Conservation (phyloP, 306 rosid species). For the Sphenostylis stenocarpa region DNA sequence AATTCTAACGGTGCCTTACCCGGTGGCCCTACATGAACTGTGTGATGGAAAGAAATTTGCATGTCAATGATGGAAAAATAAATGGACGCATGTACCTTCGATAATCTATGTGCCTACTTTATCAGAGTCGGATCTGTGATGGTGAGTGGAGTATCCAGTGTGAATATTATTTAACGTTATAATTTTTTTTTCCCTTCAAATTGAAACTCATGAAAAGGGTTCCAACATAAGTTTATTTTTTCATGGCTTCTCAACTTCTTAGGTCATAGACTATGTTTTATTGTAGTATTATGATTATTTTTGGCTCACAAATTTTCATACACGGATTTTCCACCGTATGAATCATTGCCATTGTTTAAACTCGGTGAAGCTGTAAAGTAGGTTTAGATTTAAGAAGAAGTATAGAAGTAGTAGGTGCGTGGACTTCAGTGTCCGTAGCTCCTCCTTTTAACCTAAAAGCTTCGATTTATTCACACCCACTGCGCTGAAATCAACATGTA, state of each 20-base stretch:
- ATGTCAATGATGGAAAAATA: slow-evolving; percentile 48
- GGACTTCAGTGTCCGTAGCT: slow-evolving; percentile 84
- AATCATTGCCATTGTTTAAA: too few relatives aligned
- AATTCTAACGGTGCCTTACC: slow-evolving; percentile 22
- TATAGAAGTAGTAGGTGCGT: slow-evolving; percentile 50
- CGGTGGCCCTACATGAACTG: slow-evolving; percentile 45
- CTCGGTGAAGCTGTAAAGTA: background rate
- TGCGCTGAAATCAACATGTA: slow-evolving; percentile 31
- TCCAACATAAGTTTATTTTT: background rate
- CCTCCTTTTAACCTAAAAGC: slow-evolving; percentile 84
- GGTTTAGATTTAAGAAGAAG: slow-evolving; percentile 18
- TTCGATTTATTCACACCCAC: slow-evolving; percentile 32
- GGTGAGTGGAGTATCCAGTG: slow-evolving; percentile 33
- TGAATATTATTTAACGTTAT: slow-evolving; percentile 30
- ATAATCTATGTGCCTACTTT: slow-evolving; percentile 35
- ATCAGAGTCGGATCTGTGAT: slow-evolving; percentile 31
- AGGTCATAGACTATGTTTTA: too few relatives aligned
- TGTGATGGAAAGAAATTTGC: slow-evolving; percentile 36
- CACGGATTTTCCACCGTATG: too few relatives aligned
- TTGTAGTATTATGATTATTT: too few relatives aligned
- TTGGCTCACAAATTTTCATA: too few relatives aligned
- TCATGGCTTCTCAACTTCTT: too few relatives aligned
- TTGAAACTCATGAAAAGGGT: background rate
- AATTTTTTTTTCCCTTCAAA: slow-evolving; percentile 10
- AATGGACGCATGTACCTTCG: slow-evolving; percentile 44